Base-by-base conservation (phyloP, 2,329 filamentous ascomycete genomes). In the Shiraia sp. region DNA sequence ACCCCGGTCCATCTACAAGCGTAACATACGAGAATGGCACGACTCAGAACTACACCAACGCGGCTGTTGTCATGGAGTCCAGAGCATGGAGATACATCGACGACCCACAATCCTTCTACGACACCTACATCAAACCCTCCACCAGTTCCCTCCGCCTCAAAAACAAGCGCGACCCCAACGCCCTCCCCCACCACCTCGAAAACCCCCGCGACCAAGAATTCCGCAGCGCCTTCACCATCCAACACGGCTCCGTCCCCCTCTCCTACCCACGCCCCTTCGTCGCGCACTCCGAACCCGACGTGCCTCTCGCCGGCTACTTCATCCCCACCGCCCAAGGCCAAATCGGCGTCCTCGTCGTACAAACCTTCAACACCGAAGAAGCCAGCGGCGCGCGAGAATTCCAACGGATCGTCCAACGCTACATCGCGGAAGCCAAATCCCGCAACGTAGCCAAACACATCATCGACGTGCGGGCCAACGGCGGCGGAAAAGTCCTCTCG, bases 381-480 rank as follows among this genome's bases (percentile, higher is more conserved):
- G 47, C 42, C 8, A 31, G 38, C 2, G 54, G 50, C 2, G 45
- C 49, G 0, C 46, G 47, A 19, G 59, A 68, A 10, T 77, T 74
- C 42, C 70, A 72, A 39, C 32, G 53, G 29, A 57, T 69, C 0
- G 55, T 75, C 3, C 53, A 73, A 19, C 26, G 62, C 1, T 78
- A 82, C 54, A 69, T 84, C 10, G 62, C 69, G 0, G 62, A 72
- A 17, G 73, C 75, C n/a, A 72, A 76, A 34, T 52, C 62, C 0
- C 70, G 72, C 4, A 72, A 74, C 1, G 80, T 82, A 51, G 76
- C 70, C 16, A 83, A 79, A 55, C 70, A 87, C 6, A 72, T 88
- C 32, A 79, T 88, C 47, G 85, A 88, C 52, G 55, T 88, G 5
- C 76, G 79, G 4, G 73, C 70, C 8, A 88, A 88, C 52, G 72